A percentile compares a stretch with the other conserved stretches of the same genome.
Conservation (phyloP, 495 filamentous ascomycete genomes). For the Parachaetomium inaequale region DNA sequence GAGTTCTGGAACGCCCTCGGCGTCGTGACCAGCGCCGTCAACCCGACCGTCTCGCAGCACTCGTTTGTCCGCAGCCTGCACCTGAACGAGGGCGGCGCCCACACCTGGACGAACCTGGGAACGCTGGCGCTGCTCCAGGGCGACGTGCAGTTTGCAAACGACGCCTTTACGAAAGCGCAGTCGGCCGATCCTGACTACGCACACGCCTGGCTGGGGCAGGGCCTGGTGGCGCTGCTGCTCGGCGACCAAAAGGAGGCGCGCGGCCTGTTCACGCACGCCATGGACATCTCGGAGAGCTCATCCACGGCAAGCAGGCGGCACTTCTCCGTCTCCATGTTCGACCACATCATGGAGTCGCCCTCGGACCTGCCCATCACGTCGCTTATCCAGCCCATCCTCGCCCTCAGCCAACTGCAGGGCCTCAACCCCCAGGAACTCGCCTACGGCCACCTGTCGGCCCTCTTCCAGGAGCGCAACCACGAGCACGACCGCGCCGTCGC, state of each 20-base stretch:
- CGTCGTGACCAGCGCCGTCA: conserved; percentile 79
- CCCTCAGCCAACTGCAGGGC: conserved; percentile 71
- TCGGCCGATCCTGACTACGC: conserved; percentile 90
- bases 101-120: conserved; percentile 87
- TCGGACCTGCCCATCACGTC: conserved; percentile 56
- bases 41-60: conserved; percentile 87
- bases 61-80: conserved; percentile 88
- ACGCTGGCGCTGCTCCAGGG: conserved; percentile 80
- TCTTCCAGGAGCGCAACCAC: conserved; percentile 75
- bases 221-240: conserved; percentile 70
- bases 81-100: conserved; percentile 81
- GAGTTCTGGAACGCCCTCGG: conserved; percentile 98
- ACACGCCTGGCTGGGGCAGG: conserved; percentile 91
- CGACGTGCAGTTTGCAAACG: conserved; percentile 76
- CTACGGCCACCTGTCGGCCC: conserved; percentile 70
- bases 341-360: conserved; percentile 59
- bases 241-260: conserved; percentile 72
- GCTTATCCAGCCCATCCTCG: conserved; percentile 71
- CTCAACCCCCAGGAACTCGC: conserved; percentile 64
- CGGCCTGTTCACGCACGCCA: conserved; percentile 87
- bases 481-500: conserved; percentile 61
- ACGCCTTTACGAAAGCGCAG: conserved; percentile 86
- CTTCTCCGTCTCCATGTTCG: conserved; percentile 75
- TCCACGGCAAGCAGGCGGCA: conserved; percentile 66
- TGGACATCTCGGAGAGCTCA: conserved; percentile 81